Evolutionary conservation across 2,329 filamentous ascomycete genomes (phyloP).

Genomic region (Sarocladium brachiariae): DNA sequence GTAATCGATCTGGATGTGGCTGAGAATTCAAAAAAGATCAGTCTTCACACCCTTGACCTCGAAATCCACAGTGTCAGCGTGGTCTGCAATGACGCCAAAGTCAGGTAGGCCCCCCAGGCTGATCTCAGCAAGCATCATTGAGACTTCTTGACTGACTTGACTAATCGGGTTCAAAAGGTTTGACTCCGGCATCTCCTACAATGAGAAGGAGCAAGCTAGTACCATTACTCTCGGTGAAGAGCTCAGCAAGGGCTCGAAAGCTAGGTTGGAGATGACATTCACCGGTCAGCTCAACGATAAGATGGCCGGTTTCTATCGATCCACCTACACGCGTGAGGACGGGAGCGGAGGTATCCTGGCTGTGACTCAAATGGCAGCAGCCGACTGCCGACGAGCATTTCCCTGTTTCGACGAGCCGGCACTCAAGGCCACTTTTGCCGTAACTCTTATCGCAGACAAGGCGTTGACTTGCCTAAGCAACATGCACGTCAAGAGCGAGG

Average conservation of each 20-base stretch:
- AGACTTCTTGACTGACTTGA: conserved; percentile 10
- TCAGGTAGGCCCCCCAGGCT: conserved; percentile 32
- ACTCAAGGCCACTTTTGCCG: conserved; percentile 85
- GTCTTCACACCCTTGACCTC: conserved; percentile 81
- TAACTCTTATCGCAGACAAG: conserved; percentile 87
- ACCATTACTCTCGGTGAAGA: conserved; percentile 71
- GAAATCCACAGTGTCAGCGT: conserved; percentile 54
- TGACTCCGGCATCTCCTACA: conserved; percentile 54
- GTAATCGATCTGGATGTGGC: conserved; percentile 80
- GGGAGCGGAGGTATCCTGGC: conserved; percentile 78
- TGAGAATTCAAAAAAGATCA: conserved; percentile 77
- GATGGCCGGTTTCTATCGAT: conserved; percentile 97
- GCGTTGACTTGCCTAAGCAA: conserved; percentile 89
- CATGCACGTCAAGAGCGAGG: conserved; percentile 85
- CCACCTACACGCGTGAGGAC: conserved; percentile 78
- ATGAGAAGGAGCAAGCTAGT: conserved; percentile 74
- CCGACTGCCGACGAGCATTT: conserved; percentile 86
- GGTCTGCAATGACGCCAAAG: conserved; percentile 38
- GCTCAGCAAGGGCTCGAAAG: conserved; percentile 68
- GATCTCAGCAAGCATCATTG: conserved; percentile 12
- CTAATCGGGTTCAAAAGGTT: conserved; percentile 13
- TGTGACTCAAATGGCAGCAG: conserved; percentile 93
- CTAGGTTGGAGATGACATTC: conserved; percentile 55
- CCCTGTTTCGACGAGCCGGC: conserved; percentile 96
- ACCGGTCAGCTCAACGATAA: conserved; percentile 80